phyloP scores from a whole-genome alignment of 305 asterid genomes.

The Fraxinus nigra region DNA sequence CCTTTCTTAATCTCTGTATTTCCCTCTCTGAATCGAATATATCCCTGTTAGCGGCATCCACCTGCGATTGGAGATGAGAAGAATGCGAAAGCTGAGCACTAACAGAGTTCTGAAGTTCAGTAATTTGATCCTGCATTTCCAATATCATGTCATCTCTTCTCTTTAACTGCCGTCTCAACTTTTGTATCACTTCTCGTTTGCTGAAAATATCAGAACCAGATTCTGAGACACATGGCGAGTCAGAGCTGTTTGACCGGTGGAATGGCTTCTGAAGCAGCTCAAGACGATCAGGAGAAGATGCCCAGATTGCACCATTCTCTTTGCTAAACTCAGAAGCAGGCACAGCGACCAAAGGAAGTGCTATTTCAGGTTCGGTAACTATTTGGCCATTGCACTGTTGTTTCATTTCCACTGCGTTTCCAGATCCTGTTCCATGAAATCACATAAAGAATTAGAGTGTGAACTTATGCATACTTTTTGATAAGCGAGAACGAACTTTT shows the following conservation, averaged over 20 bases:
- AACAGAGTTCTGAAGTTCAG: constrained; percentile 66
- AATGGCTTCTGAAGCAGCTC: constrained; percentile 88
- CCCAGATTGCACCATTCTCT: constrained; percentile 74
- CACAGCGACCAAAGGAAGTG: constrained; percentile 70
- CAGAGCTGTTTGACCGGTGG: constrained; percentile 85
- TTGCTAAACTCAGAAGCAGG: constrained; percentile 58
- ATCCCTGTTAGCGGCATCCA: constrained; percentile 76
- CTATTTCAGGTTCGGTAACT: constrained; percentile 50
- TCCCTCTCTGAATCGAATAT: constrained; percentile 83
- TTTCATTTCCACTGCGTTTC: constrained; percentile 46
- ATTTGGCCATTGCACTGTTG: constrained; percentile 59
- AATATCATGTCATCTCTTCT: constrained; percentile 85
- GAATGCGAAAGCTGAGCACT: constrained; percentile 61
- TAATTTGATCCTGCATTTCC: constrained; percentile 93
- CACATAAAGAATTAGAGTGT: not conserved
- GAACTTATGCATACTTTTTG: not conserved
- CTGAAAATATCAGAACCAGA: constrained; percentile 87
- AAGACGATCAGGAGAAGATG: constrained; percentile 83
- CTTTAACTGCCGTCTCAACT: constrained; percentile 83
- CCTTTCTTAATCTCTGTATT: constrained; percentile 78
- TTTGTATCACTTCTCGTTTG: constrained; percentile 89
- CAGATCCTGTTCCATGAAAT: constrained; percentile 42
- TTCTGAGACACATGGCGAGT: constrained; percentile 85
- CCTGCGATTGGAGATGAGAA: constrained; percentile 67
- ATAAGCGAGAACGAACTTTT: not conserved